phyloP scores from a whole-genome alignment of 768 basidiomycete species.

The Trametes cubensis region DNA sequence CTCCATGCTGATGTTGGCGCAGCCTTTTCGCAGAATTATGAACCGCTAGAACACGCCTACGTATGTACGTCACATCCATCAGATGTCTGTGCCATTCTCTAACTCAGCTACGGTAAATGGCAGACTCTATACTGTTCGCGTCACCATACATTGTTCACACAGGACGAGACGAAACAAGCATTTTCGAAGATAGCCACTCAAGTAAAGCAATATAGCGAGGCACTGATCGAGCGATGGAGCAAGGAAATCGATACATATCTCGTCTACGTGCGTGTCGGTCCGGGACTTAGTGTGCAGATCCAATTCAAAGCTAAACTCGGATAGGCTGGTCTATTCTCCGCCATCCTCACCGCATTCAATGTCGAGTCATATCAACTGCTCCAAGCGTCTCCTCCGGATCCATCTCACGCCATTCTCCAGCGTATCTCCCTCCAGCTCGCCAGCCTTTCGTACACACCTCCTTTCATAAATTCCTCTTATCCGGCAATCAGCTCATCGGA shows the following conservation, averaged over 20 bases:
- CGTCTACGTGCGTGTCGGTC: not conserved
- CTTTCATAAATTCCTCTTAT: conserved; percentile 19
- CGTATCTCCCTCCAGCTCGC: conserved; percentile 19
- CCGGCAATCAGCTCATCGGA: not conserved
- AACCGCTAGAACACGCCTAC: too few relatives aligned
- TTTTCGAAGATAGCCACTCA: not conserved
- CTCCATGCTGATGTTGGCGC: too few relatives aligned
- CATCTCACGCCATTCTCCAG: not conserved
- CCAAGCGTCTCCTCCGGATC: conserved; percentile 11
- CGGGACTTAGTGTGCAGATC: too few relatives aligned
- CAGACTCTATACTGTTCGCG: too few relatives aligned
- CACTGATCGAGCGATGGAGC: conserved; percentile 2
- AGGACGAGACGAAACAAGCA: conserved; percentile 40
- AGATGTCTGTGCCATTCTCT: too few relatives aligned
- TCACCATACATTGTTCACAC: not conserved
- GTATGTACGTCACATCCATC: too few relatives aligned
- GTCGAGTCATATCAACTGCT: too few relatives aligned
- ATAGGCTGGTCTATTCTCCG: conserved; percentile 34
- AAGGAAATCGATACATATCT: conserved; percentile 13
- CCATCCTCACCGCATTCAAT: conserved; percentile 31
- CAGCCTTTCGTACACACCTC: conserved; percentile 7
- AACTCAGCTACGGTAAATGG: too few relatives aligned
- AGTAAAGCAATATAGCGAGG: conserved; percentile 6
- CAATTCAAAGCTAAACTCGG: too few relatives aligned
- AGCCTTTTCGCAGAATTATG: too few relatives aligned